Conservation (phyloP, 345 rosid species). For the Salix koriyanagi region DNA sequence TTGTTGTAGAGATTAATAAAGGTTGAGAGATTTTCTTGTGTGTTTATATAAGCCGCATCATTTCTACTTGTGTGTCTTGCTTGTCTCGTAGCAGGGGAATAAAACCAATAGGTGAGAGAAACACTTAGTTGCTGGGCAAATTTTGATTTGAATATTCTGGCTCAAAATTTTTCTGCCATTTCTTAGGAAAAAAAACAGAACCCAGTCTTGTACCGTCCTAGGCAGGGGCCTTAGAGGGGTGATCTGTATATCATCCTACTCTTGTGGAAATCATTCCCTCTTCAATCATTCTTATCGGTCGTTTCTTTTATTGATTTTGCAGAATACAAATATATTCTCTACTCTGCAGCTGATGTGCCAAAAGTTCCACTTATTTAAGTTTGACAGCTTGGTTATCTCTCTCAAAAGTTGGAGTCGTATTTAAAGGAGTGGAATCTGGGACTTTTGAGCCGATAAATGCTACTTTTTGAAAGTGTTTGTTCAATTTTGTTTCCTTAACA, state of each 20-base stretch:
- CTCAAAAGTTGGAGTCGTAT: neutral
- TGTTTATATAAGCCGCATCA: no score
- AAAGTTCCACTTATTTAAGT: neutral
- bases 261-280: neutral
- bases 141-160: neutral
- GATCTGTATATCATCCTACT: neutral
- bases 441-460: neutral
- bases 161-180: no score
- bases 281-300: neutral
- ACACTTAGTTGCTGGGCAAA: neutral
- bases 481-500: conserved; percentile 5
- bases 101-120: neutral
- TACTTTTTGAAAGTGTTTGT: neutral
- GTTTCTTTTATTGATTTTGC: neutral
- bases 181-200: no score
- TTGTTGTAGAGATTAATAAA: no score
- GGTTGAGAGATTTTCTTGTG: no score
- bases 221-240: neutral
- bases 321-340: neutral
- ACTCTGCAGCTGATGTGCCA: neutral
- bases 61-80: no score
- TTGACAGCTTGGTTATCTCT: neutral
- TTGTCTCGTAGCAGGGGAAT: no score
- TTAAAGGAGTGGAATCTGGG: conserved; percentile 1
- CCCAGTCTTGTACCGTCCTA: no score